Base-by-base conservation (phyloP, 2,329 filamentous ascomycete species). In the Zasmidium citrigriseum region DNA sequence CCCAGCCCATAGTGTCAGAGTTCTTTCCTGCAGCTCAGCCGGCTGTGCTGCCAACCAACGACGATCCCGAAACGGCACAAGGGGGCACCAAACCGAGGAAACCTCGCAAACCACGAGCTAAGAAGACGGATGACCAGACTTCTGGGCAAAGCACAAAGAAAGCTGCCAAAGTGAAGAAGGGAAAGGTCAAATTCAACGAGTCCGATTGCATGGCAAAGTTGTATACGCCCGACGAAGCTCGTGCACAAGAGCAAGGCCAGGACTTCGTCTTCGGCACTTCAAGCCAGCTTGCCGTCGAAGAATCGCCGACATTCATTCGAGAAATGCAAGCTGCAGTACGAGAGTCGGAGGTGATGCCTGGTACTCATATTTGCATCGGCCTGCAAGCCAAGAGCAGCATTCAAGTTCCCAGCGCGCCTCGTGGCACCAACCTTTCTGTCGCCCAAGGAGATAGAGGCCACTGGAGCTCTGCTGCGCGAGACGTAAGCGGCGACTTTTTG, bases 261-360 rank as follows among this genome's bases (percentile, higher is more conserved):
- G 86, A 92, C 59, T 90, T 93, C 68, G 76, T 96, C 0, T 96
- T 96, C 74, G 91, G 91, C 1, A 95, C 91, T 0, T 93, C 89
- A 1, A 96, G 91, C 71, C 91, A 96, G 71, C 76, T 96, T 22
- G 88, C 87, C 14, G 78, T 82, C 55, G 89, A 91, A 57, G 85
- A 91, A 34, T 90, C 89, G 0, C 89, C 89, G 0, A 83, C 82
- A 0, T 82, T 87, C 22, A 72, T 90, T 16, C 80, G 82, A 25
- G 83, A 89, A 47, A 73, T 90, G 20, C 85, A 89, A 54, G 70
- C 78, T 54, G 87, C 86, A 1, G 82, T 89, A 62, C 80, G 80
- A 61, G 78, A 78, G 38, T 90, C 87, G 0, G 87, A 76, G 48
- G 57, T 71, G 1, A 38, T 62, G 23, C 66, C 73, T 16, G 71